Conservation (phyloP, 2,329 filamentous ascomycete species). For the Hypoxylon sp. region DNA sequence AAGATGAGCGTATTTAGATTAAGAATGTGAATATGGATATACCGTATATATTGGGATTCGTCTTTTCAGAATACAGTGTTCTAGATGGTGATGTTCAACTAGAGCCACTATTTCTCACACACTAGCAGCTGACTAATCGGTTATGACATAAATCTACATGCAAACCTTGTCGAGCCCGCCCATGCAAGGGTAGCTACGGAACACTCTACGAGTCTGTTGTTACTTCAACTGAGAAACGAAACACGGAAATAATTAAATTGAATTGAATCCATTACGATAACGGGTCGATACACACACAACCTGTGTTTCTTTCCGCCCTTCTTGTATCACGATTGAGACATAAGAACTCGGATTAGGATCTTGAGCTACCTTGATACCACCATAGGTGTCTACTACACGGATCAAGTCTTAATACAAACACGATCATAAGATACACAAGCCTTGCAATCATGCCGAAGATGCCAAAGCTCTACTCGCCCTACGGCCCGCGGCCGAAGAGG, state of each 20-base stretch:
- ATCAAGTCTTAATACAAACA: not conserved
- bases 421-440: not conserved
- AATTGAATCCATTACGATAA: not conserved
- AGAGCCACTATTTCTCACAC: not conserved
- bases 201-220: not conserved
- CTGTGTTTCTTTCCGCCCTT: not conserved
- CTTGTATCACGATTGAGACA: not conserved
- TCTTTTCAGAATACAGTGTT: not conserved
- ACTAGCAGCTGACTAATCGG: slow-evolving; percentile 18
- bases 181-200: not conserved
- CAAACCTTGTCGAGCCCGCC: not conserved
- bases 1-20: slow-evolving; percentile 12
- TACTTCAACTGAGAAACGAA: not conserved
- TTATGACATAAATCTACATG: slow-evolving; percentile 34
- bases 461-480: slow-evolving; percentile 51
- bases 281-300: not conserved
- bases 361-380: not conserved
- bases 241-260: not conserved
- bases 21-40: slow-evolving; percentile 12
- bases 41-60: not conserved
- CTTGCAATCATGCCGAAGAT: slow-evolving; percentile 36
- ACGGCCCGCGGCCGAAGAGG: slow-evolving; percentile 51
- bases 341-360: not conserved
- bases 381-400: not conserved
- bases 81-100: no score